A percentile compares a stretch with the other conserved stretches of the same genome.
These are phyloP conservation scores for Phaeosphaeria sp. DNA, from an alignment of 2,329 filamentous ascomycete species.

Conservation along the genomic window DNA sequence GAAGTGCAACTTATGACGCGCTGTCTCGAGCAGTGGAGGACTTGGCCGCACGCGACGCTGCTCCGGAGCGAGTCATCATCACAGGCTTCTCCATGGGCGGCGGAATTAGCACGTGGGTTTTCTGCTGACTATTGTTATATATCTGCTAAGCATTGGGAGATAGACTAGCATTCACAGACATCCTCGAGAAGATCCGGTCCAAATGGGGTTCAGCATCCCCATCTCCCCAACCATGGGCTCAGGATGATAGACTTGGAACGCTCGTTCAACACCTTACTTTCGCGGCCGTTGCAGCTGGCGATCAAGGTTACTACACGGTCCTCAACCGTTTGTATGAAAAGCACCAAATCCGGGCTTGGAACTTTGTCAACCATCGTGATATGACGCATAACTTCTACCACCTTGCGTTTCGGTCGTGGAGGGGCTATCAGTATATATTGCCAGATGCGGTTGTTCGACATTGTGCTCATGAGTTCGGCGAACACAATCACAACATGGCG, in stretches of 20 bases:
- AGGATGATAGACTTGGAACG: conserved; percentile 1
- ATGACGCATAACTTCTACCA: conserved; percentile 7
- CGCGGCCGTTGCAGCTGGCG: conserved; percentile 12
- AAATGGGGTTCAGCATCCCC: conserved; percentile 11
- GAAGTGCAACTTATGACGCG: conserved; percentile 4
- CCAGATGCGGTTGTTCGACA: conserved; percentile 12
- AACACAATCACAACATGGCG: conserved; percentile 2
- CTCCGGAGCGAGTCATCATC: conserved; percentile 11
- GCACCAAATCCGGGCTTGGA: conserved; percentile 16
- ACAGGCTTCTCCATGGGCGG: conserved; percentile 4
- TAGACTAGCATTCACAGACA: conserved; percentile 18
- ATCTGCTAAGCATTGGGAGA: too few species aligned
- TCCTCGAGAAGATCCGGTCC: conserved; percentile 10
- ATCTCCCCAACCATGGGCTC: conserved; percentile 7
- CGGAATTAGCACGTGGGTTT: too few species aligned
- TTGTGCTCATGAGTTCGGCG: conserved; percentile 7
- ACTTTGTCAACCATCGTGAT: conserved; percentile 13
- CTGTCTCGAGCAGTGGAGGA: conserved; percentile 4
- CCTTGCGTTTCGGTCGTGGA: conserved; percentile 15
- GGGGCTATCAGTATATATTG: conserved; percentile 17
- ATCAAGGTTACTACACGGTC: conserved; percentile 15
- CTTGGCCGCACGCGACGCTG: conserved; percentile 3
- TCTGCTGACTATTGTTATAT: too few species aligned
- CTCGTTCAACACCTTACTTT: conserved; percentile 17
- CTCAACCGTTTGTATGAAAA: conserved; percentile 15